Base-by-base conservation (phyloP, 164 flowering plant species). In the Malania oleifera region DNA sequence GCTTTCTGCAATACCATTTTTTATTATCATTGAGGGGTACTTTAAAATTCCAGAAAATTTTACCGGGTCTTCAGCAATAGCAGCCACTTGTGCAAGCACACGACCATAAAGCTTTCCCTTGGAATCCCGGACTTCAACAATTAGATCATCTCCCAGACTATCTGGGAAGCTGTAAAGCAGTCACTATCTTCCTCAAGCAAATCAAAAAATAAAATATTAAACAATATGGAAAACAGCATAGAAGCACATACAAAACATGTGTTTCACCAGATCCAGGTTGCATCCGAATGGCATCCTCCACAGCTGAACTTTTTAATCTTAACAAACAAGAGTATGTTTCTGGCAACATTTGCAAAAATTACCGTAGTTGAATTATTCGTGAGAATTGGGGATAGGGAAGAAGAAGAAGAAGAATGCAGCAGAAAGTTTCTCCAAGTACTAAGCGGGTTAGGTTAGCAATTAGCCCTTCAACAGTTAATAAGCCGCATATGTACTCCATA, bases 221-320 rank as follows among this genome's bases (percentile, higher is more conserved):
- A 35, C 14, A 40, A n/a, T n/a, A n/a, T n/a, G 10, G 27, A 57
- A 56, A 20, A 20, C 17, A 34, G 48, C 17, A 37, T 6, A 63
- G 14, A 26, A 61, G 28, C 49, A 77, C 95, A 59, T 91, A 91
- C 98, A 91, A 91, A 27, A 91, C 80, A 73, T 87, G 98, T 20
- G 84, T 74, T 75, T 91, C 98, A 47, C 89, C 81, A 50, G 98
- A 89, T 60, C 98, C 98, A 61, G 91, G 87, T 69, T 83, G 96
- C 98, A 91, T 76, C 43, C 71, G 72, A 43, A 89, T 61, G 28
- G 76, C 77, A 66, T 89, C 95, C 37, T 78, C 92, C 70, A 83
- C 96, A 38, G 72, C 46, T 56, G 82, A 81, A 67, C 93, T 91
- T 75, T 91, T 91, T 67, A 91, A 63, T 69, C 88, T 77, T 64